Conservation (phyloP, 2,329 filamentous ascomycete genomes). For the Neopestalotiopsis sp. region DNA sequence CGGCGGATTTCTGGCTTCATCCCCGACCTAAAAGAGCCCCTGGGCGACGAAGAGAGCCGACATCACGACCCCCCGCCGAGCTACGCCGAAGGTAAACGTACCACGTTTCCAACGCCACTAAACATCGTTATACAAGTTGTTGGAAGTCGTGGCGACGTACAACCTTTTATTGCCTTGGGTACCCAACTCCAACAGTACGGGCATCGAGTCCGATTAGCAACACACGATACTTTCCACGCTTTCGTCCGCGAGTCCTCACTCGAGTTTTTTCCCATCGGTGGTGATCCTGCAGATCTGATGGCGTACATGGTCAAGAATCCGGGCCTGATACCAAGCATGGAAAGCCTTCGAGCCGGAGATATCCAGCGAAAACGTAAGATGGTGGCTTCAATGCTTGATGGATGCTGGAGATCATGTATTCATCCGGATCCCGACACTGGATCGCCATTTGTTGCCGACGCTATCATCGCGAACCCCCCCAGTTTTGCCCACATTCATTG, state of each 20-base stretch:
- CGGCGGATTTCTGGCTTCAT: no score
- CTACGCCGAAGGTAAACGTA: no score
- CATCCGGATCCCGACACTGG: conserved; percentile 59
- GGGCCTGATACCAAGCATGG: conserved; percentile 41
- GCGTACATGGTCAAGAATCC: conserved; percentile 57
- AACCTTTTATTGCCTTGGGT: conserved; percentile 76
- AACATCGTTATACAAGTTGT: conserved; percentile 80
- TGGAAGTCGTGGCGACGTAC: conserved; percentile 76
- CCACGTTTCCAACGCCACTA: conserved; percentile 41
- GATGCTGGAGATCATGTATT: conserved; percentile 86
- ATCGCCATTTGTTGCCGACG: conserved; percentile 81
- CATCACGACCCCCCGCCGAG: no score
- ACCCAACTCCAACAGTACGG: conserved; percentile 69
- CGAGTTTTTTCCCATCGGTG: conserved; percentile 80
- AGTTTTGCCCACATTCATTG: conserved; percentile 79
- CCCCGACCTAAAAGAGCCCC: no score
- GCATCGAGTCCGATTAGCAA: conserved; percentile 76
- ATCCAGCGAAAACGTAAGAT: conserved; percentile 46
- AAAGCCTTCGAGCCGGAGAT: conserved; percentile 43
- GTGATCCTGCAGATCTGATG: conserved; percentile 78
- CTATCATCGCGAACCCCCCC: conserved; percentile 79
- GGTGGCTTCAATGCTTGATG: conserved; percentile 78
- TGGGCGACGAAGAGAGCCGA: no score
- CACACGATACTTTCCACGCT: conserved; percentile 69
- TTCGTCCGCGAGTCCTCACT: conserved; percentile 72